Conservation (phyloP, 164 flowering plant genomes). For the Malania oleifera region DNA sequence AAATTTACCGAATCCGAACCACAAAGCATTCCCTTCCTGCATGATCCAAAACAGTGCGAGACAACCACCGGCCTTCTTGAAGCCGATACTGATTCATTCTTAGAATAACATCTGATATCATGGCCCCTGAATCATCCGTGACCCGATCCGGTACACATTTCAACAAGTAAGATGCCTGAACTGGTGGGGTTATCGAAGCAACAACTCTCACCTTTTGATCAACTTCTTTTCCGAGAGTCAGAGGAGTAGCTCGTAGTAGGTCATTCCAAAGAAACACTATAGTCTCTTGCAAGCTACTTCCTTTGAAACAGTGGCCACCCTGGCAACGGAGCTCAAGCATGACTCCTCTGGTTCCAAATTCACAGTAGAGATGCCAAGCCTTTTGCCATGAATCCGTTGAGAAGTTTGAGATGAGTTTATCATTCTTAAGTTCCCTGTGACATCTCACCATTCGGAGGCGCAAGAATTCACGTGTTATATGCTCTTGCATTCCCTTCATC, state of each 20-base stretch:
- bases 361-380: conserved; percentile 70
- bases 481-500: conserved; percentile 15
- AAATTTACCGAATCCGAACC: conserved; percentile 58
- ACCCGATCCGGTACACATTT: conserved; percentile 91
- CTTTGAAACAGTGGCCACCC: conserved; percentile 39
- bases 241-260: conserved; percentile 66
- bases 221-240: conserved; percentile 37
- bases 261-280: conserved; percentile 63
- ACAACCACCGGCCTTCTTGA: conserved; percentile 94
- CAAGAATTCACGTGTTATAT: conserved; percentile 28
- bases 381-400: conserved; percentile 49
- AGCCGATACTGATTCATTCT: conserved; percentile 70
- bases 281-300: conserved; percentile 26
- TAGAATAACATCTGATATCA: conserved; percentile 86
- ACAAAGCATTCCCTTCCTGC: conserved; percentile 88
- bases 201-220: conserved; percentile 34
- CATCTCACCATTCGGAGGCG: conserved; percentile 49
- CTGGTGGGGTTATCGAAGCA: conserved; percentile 84
- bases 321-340: conserved; percentile 42
- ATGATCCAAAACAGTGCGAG: conserved; percentile 92
- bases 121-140: conserved; percentile 89
- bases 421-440: conserved; percentile 69
- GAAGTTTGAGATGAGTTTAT: conserved; percentile 35
- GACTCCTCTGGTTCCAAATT: conserved; percentile 77
- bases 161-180: conserved; percentile 78